Percentiles rank a stretch among this genome's conserved stretches.
Conservation (phyloP, 1,284 basidiomycete species). For the Meripilus lineatus region DNA sequence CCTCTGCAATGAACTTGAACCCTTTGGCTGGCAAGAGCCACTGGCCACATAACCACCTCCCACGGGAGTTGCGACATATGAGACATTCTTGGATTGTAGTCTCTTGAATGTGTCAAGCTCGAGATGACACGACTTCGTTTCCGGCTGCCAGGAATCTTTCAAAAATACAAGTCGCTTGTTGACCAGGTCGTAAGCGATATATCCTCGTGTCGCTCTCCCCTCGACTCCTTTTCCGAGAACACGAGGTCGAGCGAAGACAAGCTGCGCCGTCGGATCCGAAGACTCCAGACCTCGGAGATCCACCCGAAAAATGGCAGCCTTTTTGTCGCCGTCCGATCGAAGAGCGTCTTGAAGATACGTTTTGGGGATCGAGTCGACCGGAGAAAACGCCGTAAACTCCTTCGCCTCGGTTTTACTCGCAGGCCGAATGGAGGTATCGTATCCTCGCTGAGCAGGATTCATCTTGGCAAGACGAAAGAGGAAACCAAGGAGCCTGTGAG, state of each 20-base stretch:
- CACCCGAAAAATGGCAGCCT: background rate
- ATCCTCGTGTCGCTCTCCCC: constrained; percentile 5
- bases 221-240: background rate
- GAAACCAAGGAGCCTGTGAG: constrained; percentile 13
- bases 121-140: background rate
- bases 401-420: background rate
- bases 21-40: too few species aligned
- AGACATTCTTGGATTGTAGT: background rate
- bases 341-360: background rate
- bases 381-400: background rate
- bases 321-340: background rate
- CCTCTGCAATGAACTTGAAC: too few species aligned
- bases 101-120: constrained; percentile 4
- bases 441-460: constrained; percentile 13
- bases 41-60: constrained; percentile 8
- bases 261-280: background rate
- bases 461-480: constrained; percentile 17
- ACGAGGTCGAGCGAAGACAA: background rate
- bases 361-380: too few species aligned
- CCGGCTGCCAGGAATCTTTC: constrained; percentile 7
- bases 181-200: constrained; percentile 4
- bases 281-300: background rate
- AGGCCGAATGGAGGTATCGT: constrained; percentile 9
- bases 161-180: constrained; percentile 3
- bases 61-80: constrained; percentile 1